Evolutionary conservation across 1,139 yeast genomes (phyloP).

Genomic region (Geotrichum aggregatum): DNA sequence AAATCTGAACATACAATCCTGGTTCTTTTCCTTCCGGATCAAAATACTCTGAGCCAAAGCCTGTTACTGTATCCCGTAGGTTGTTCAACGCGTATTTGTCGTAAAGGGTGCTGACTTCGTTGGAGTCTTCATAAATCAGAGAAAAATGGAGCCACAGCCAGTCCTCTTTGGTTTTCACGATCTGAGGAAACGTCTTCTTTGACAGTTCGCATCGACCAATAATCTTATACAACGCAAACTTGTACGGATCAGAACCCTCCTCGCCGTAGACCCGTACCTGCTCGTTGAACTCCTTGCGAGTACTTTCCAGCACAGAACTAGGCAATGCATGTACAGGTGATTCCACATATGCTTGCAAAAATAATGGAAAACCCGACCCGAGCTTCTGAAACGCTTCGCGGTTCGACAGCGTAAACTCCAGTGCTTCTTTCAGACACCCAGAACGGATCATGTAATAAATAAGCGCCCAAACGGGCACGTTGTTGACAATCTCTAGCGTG

Average conservation of each 20-base stretch:
- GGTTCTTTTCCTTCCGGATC: slow-evolving; percentile 61
- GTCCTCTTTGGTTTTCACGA: slow-evolving; percentile 83
- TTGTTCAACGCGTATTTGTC: slow-evolving; percentile 72
- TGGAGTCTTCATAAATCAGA: slow-evolving; percentile 55
- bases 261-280: slow-evolving; percentile 66
- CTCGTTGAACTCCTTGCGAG: slow-evolving; percentile 79
- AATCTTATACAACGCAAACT: slow-evolving; percentile 84
- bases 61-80: slow-evolving; percentile 61
- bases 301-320: slow-evolving; percentile 61
- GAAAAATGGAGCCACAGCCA: slow-evolving; percentile 95
- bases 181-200: slow-evolving; percentile 65
- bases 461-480: slow-evolving; percentile 88
- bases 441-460: slow-evolving; percentile 79
- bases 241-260: slow-evolving; percentile 69
- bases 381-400: slow-evolving; percentile 68
- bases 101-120: slow-evolving; percentile 50
- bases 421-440: slow-evolving; percentile 76
- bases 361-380: slow-evolving; percentile 79
- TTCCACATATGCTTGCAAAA: slow-evolving; percentile 67
- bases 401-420: slow-evolving; percentile 52
- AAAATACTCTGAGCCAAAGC: slow-evolving; percentile 72
- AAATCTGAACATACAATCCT: slow-evolving; percentile 64
- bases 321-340: slow-evolving; percentile 56
- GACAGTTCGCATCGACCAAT: slow-evolving; percentile 86
- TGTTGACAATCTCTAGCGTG: slow-evolving; percentile 63